Conservation (phyloP, 2,329 filamentous ascomycete species). For the Alternaria triticina region DNA sequence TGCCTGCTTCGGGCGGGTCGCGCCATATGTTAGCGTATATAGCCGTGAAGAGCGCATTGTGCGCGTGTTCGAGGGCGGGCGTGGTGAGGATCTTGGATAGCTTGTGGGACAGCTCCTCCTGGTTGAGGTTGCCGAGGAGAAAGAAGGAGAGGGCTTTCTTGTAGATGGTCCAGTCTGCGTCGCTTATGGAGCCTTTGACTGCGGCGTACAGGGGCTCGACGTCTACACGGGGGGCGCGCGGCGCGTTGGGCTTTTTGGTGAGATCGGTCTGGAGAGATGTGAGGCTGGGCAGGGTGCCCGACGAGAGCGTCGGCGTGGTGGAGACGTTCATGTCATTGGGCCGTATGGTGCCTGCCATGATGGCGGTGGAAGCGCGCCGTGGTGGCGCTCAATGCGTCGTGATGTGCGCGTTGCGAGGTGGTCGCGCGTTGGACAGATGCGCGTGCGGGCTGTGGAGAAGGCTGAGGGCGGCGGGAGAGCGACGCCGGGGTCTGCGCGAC, state of each 20-base stretch:
- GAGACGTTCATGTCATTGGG: slow-evolving; percentile 46
- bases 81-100: slow-evolving; percentile 63
- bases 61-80: slow-evolving; percentile 62
- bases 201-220: slow-evolving; percentile 68
- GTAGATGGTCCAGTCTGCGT: slow-evolving; percentile 64
- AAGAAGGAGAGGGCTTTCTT: slow-evolving; percentile 65
- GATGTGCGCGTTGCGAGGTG: slow-evolving; percentile 9
- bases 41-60: slow-evolving; percentile 67
- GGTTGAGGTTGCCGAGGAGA: slow-evolving; percentile 66
- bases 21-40: slow-evolving; percentile 65
- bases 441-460: slow-evolving; percentile 14
- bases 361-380: slow-evolving; percentile 16
- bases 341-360: slow-evolving; percentile 48
- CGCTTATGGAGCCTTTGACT: slow-evolving; percentile 65
- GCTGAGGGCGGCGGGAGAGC: slow-evolving; percentile 2
- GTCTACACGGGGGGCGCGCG: slow-evolving; percentile 65
- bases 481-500: slow-evolving; percentile 7
- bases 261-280: slow-evolving; percentile 49
- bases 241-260: slow-evolving; percentile 55
- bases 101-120: slow-evolving; percentile 64
- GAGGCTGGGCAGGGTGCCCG: slow-evolving; percentile 43
- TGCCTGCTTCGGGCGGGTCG: slow-evolving; percentile 66
- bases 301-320: slow-evolving; percentile 42
- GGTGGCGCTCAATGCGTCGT: slow-evolving; percentile 18
- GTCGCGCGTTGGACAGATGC: slow-evolving; percentile 11